phyloP scores from a whole-genome alignment of 2,329 filamentous ascomycete species.

The Cladobotryum protrusum region DNA sequence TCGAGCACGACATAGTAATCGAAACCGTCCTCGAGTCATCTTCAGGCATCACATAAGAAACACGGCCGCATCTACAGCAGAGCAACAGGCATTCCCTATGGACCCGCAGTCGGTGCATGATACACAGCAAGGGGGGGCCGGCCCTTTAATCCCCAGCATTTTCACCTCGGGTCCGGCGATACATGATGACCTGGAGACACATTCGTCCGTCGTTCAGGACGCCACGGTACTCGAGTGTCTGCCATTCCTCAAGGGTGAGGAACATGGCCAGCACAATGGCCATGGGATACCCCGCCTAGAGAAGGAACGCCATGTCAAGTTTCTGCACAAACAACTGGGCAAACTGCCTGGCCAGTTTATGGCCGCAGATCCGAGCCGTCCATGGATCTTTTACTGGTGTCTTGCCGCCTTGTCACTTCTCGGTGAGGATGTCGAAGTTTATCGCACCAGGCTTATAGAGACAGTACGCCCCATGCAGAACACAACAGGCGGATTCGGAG shows the following conservation, averaged over 20 bases:
- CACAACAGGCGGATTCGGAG: constrained; percentile 76
- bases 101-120: constrained; percentile 1
- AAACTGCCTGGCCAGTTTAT: constrained; percentile 65
- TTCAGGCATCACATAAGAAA: constrained; percentile 22
- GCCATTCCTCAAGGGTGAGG: constrained; percentile 56
- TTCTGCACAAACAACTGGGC: constrained; percentile 53
- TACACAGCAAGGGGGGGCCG: constrained; percentile 5
- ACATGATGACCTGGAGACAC: constrained; percentile 58
- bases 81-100: constrained; percentile 9
- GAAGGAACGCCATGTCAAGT: constrained; percentile 54
- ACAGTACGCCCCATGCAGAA: constrained; percentile 83
- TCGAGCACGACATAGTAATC: constrained; percentile 21
- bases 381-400: constrained; percentile 94
- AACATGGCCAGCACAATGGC: constrained; percentile 53
- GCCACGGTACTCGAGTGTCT: constrained; percentile 63
- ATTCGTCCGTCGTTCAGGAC: constrained; percentile 62
- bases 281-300: constrained; percentile 71
- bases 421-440: constrained; percentile 64
- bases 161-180: constrained; percentile 57
- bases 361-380: constrained; percentile 75
- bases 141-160: constrained; percentile 42
- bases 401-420: constrained; percentile 69
- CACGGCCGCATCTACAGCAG: constrained; percentile 13
- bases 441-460: constrained; percentile 62
- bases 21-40: constrained; percentile 26